Percentiles rank a stretch among this genome's conserved stretches.
phyloP scores from a whole-genome alignment of 2,329 filamentous ascomycete species.

The Tolypocladium sp. region DNA sequence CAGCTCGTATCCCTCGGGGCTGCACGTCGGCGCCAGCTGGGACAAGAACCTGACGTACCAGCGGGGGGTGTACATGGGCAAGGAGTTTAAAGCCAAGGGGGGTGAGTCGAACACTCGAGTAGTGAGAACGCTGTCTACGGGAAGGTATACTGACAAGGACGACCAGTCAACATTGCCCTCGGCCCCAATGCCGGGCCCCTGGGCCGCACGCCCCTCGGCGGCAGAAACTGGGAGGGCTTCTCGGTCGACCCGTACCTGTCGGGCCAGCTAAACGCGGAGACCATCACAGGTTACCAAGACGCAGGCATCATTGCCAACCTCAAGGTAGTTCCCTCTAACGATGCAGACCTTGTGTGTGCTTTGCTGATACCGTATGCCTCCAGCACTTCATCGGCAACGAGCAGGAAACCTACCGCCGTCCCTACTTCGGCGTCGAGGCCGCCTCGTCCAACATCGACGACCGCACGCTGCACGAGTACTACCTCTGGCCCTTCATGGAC shows the following conservation, averaged over 20 bases:
- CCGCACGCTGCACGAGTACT: constrained; percentile 54
- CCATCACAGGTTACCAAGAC: constrained; percentile 66
- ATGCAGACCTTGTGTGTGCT: too few relatives aligned
- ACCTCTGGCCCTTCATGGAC: constrained; percentile 58
- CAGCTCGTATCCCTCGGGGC: constrained; percentile 36
- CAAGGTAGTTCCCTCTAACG: constrained; percentile 34
- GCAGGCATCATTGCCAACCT: constrained; percentile 71
- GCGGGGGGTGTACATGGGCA: constrained; percentile 42
- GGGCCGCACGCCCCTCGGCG: constrained; percentile 60
- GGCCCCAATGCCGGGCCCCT: constrained; percentile 64
- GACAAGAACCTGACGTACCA: constrained; percentile 42
- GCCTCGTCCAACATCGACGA: constrained; percentile 56
- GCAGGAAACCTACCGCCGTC: constrained; percentile 42
- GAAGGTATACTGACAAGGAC: neutral
- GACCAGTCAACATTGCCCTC: constrained; percentile 53
- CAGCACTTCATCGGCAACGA: constrained; percentile 53
- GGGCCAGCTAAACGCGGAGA: constrained; percentile 61
- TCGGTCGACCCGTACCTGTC: constrained; percentile 62
- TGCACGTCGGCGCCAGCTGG: constrained; percentile 43
- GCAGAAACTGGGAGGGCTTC: constrained; percentile 70
- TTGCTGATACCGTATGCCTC: neutral
- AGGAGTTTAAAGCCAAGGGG: constrained; percentile 47
- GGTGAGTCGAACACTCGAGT: constrained; percentile 15
- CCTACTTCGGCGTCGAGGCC: constrained; percentile 36
- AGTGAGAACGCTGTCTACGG: too few relatives aligned